Base-by-base conservation (phyloP, 2,329 filamentous ascomycete genomes). In the Xylariales sp. region DNA sequence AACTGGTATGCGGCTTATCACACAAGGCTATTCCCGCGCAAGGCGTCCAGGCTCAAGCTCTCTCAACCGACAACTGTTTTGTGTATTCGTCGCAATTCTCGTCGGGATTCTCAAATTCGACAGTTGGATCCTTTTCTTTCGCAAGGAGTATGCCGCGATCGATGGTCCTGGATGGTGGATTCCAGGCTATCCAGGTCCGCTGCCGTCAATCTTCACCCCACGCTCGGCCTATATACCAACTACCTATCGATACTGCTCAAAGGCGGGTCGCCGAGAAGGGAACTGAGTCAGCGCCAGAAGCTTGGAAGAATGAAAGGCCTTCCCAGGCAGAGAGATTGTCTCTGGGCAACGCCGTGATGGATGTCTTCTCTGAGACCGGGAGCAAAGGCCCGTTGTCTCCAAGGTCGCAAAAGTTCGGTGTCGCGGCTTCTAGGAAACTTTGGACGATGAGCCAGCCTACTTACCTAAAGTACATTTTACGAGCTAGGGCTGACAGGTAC, bases 321-420 rank as follows among this genome's bases (percentile, higher is more conserved):
- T 15, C n/a, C 32, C 16, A 16, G 6, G 16, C n/a, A 16, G 16
- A 12, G 32, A 10, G 32, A 16, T 9, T 34, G 14, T 34, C 32
- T 34, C 32, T 20, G 16, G 16, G 32, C 9, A 9, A 18, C 3
- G 29, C 29, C 15, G 10, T 3, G 24, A 27, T 27, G 24, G 24
- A 27, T 8, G 24, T n/a, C 31, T 15, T 33, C 27, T 29, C 24
- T 39, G 36, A 39, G 24, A 28, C 25, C 25, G 25, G 20, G 25
- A 20, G 9, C n/a, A 39, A 29, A 21, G 18, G 22, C 35, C 21
- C 21, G 21, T 21, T 16, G 5, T 16, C 36, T 27, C 27, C 36
- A n/a, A 24, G 35, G 36, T 27, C 27, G 36, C 36, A 39, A 39
- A 39, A 39, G 25, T 39, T 21, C 6, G 36, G n/a, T 14, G 36